Conservation (phyloP, 2,329 filamentous ascomycete species). For the Stagonosporopsis chrysanthemi region DNA sequence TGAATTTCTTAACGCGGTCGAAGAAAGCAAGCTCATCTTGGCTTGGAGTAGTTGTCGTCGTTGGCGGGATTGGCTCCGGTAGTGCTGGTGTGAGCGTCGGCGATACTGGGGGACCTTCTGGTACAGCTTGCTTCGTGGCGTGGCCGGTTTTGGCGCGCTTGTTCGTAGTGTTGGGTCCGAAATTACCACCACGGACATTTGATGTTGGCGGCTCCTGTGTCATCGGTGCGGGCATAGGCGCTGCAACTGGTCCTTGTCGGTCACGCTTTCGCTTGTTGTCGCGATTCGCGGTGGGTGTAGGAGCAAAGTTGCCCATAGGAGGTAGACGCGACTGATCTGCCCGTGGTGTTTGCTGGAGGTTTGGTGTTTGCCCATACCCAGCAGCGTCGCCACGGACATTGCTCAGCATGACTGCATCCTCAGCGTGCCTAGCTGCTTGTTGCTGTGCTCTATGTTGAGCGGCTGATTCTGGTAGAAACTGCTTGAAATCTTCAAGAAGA, state of each 20-base stretch:
- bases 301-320: slow-evolving; percentile 92
- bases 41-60: slow-evolving; percentile 73
- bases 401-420: slow-evolving; percentile 72
- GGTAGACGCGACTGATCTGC: slow-evolving; percentile 68
- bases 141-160: slow-evolving; percentile 76
- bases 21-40: slow-evolving; percentile 93
- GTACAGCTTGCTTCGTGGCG: slow-evolving; percentile 65
- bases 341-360: slow-evolving; percentile 58
- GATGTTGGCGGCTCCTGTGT: slow-evolving; percentile 44
- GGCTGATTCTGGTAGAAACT: slow-evolving; percentile 92
- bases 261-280: slow-evolving; percentile 86
- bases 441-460: slow-evolving; percentile 65
- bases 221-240: slow-evolving; percentile 44
- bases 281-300: slow-evolving; percentile 81
- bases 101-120: slow-evolving; percentile 71
- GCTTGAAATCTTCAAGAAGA: slow-evolving; percentile 96
- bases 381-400: slow-evolving; percentile 66
- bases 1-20: slow-evolving; percentile 94
- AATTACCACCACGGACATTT: slow-evolving; percentile 39
- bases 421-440: slow-evolving; percentile 68
- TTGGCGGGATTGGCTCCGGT: slow-evolving; percentile 84
- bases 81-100: slow-evolving; percentile 88
- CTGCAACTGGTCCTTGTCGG: slow-evolving; percentile 60
- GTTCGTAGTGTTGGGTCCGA: slow-evolving; percentile 38
- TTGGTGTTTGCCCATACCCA: slow-evolving; percentile 53